Percentiles rank a stretch among this genome's conserved stretches.
These are phyloP conservation scores for Lodderomyces pseudojiufengensis DNA, from an alignment of 1,139 yeast genomes.

Conservation along the genomic window DNA sequence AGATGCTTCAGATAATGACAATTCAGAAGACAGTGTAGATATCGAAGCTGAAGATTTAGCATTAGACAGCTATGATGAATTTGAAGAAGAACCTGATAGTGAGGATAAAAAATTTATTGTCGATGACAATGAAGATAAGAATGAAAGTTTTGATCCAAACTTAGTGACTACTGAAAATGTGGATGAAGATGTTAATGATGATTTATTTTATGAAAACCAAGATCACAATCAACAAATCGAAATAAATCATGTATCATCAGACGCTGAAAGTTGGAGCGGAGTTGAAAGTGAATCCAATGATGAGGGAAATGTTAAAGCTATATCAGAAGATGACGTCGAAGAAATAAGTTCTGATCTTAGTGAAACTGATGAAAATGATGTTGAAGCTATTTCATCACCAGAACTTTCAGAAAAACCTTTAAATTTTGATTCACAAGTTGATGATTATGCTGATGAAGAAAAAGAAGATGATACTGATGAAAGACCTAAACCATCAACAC, in stretches of 20 bases:
- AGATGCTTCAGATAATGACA: constrained; percentile 1
- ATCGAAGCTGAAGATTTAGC: background rate
- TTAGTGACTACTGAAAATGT: no score
- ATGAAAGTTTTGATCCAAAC: no score
- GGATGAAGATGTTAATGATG: constrained; percentile 13
- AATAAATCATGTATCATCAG: constrained; percentile 1
- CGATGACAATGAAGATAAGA: constrained; percentile 9
- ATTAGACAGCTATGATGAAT: background rate
- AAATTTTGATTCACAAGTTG: constrained; percentile 5
- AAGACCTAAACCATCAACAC: background rate
- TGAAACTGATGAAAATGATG: constrained; percentile 1
- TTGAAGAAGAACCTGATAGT: constrained; percentile 4
- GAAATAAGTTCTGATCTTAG: background rate
- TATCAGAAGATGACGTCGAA: background rate
- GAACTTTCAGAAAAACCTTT: background rate
- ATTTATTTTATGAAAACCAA: constrained; percentile 1
- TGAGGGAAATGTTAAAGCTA: background rate
- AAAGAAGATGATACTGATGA: constrained; percentile 4
- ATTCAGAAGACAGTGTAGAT: background rate
- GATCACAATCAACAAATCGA: background rate
- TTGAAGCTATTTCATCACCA: constrained; percentile 2
- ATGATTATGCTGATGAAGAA: constrained; percentile 4
- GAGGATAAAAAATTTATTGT: background rate
- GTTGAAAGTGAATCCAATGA: constrained; percentile 1
- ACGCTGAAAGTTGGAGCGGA: background rate